A percentile compares a stretch with the other conserved stretches of the same genome.
phyloP scores from a whole-genome alignment of 148 eudicot species.

The Silene conica region DNA sequence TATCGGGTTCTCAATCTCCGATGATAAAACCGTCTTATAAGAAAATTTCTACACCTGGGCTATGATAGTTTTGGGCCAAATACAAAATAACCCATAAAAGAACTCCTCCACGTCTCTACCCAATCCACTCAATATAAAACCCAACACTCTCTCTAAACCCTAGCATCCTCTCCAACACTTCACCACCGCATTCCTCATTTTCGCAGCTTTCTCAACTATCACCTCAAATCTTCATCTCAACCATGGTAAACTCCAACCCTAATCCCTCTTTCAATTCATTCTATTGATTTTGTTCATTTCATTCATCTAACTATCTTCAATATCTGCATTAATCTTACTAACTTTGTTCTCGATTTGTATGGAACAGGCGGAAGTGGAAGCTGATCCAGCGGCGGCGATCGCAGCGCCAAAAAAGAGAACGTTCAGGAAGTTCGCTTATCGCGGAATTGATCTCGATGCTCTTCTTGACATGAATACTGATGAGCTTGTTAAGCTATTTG shows the following conservation, averaged over 20 bases:
- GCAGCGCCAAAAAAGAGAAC: constrained; percentile 80
- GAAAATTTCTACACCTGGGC: too few species aligned
- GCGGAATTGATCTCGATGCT: constrained; percentile 80
- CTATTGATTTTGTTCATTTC: neutral
- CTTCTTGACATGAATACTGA: constrained; percentile 74
- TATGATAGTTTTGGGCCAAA: too few species aligned
- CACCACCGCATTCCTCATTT: neutral
- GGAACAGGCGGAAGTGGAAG: constrained; percentile 56
- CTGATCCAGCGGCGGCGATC: constrained; percentile 37
- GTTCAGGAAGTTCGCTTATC: constrained; percentile 80
- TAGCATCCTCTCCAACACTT: too few species aligned
- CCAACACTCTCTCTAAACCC: too few species aligned
- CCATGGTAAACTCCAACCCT: constrained; percentile 9
- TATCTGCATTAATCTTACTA: neutral
- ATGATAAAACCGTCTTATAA: too few species aligned
- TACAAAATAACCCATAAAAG: too few species aligned
- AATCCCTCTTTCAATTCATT: neutral
- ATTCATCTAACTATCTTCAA: neutral
- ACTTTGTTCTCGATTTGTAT: neutral
- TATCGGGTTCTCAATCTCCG: too few species aligned
- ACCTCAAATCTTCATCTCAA: neutral
- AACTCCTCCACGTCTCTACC: too few species aligned
- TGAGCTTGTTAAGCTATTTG: constrained; percentile 67
- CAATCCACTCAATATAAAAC: too few species aligned
- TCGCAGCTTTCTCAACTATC: constrained; percentile 10